Conservation (phyloP, 73 alveolate genomes). For the Tetrahymena elliotti region DNA sequence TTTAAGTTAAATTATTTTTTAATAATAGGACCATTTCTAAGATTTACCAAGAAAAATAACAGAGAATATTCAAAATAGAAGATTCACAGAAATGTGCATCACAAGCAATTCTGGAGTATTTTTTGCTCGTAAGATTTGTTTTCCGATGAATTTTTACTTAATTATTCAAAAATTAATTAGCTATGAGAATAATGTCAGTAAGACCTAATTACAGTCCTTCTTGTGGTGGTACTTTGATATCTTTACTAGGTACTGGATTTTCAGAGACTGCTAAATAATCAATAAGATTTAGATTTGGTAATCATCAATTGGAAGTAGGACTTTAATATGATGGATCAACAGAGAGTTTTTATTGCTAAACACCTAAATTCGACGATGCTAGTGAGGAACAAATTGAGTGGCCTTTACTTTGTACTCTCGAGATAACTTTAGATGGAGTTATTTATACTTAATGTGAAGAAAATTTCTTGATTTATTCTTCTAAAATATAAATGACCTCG, state of each 20-base stretch:
- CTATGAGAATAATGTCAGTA: conserved; percentile 90
- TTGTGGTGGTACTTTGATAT: conserved; percentile 89
- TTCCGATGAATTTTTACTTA: not conserved
- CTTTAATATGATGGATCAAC: conserved; percentile 79
- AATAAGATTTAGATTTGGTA: conserved; percentile 91
- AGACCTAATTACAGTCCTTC: conserved; percentile 98
- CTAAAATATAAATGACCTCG: conserved; percentile 73
- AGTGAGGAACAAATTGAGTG: conserved; percentile 62
- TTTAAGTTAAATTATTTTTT: too few species aligned
- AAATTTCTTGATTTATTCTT: conserved; percentile 86
- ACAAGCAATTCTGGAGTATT: conserved; percentile 87
- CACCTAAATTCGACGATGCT: conserved; percentile 95
- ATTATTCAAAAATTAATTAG: not conserved
- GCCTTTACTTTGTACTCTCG: conserved; percentile 89
- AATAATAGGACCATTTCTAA: conserved; percentile 7
- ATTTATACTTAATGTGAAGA: conserved; percentile 91
- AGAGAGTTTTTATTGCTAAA: conserved; percentile 74
- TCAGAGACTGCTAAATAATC: conserved; percentile 84
- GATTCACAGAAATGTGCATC: conserved; percentile 83
- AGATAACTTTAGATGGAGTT: conserved; percentile 96
- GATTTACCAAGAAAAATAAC: conserved; percentile 77
- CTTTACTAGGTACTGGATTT: conserved; percentile 95
- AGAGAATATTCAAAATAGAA: conserved; percentile 75
- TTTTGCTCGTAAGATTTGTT: conserved; percentile 55
- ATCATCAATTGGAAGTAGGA: conserved; percentile 79